Evolutionary conservation across 2,329 filamentous ascomycete species (phyloP), one percentile per base, ranked within the genome.

Genomic region (Trichoderma sp.): DNA sequence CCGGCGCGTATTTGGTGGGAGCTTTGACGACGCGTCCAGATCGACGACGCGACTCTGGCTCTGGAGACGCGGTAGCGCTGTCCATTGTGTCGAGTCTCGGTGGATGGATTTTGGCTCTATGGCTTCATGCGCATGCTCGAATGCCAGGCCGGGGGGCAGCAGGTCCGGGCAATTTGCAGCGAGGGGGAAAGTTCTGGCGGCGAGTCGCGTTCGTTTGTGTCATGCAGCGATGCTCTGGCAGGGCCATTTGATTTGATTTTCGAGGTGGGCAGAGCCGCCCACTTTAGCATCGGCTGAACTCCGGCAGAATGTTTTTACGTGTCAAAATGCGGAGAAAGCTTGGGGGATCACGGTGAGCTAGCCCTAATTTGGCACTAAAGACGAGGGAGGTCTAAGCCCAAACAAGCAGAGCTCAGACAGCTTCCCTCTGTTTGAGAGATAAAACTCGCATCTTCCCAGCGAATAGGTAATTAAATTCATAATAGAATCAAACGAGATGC

Each of bases 21-120:
- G 84, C 84, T 78, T 84, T 88, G 73, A 88, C 85, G 83, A 90
- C 89, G 88, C 89, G 89, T 88, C 89, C 88, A 47, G 90, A 92
- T 75, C 89, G 88, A 80, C 91, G 90, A 85, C 87, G 86, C 81
- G 85, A 81, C 73, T 85, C 84, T 73, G 83, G 82, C 70, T 86
- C 85, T 73, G 86, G 84, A 64, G 87, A 86, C 74, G 83, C 82
- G 77, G 83, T 86, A 80, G 85, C 84, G 82, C 87, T 87, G 76
- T 88, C 86, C 82, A 86, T 84, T 75, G 62, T 65, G 68, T 65
- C 66, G 59, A 15, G 28, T 65, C 11, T 59, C 20, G 23, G 20
- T 28, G n/a, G 43, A 50, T 55, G 61, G 8, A 6, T 43, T 50
- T 34, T 59, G 64, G 28, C 30, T 64, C 50, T 65, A 65, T 6